Percentiles rank a stretch among this genome's conserved stretches.
These are phyloP conservation scores for Diaporthe ilicicola DNA, from an alignment of 2,329 filamentous ascomycete species.

Conservation along the genomic window DNA sequence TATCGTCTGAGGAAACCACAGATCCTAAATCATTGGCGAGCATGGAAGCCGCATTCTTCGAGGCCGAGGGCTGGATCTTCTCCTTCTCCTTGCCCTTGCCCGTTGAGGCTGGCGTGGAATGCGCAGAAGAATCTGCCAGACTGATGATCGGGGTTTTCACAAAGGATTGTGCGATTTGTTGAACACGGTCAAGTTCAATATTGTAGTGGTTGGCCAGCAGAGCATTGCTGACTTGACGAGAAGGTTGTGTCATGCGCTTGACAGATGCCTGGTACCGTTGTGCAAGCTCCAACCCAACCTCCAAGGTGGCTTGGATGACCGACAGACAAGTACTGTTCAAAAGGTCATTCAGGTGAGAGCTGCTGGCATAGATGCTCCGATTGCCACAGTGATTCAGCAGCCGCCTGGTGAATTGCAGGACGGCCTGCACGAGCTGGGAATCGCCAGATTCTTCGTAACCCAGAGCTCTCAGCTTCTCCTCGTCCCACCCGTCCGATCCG, in stretches of 20 bases:
- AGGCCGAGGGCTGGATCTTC: conserved; percentile 56
- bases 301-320: conserved; percentile 80
- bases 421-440: conserved; percentile 77
- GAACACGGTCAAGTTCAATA: conserved; percentile 80
- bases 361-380: conserved; percentile 94
- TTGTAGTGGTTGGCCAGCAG: conserved; percentile 87
- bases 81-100: conserved; percentile 88
- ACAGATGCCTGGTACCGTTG: conserved; percentile 92
- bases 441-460: conserved; percentile 82
- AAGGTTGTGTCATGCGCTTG: conserved; percentile 74
- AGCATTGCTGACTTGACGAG: conserved; percentile 73
- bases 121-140: conserved; percentile 57
- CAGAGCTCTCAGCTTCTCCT: conserved; percentile 59
- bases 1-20: conserved; percentile 68
- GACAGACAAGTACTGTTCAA: conserved; percentile 86
- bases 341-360: conserved; percentile 85
- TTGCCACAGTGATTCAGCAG: conserved; percentile 96
- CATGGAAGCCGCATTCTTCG: conserved; percentile 64
- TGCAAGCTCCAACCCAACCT: conserved; percentile 84
- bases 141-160: conserved; percentile 71
- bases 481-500: conserved; percentile 57
- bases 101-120: conserved; percentile 63
- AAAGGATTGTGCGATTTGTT: conserved; percentile 85
- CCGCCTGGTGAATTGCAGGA: conserved; percentile 86
- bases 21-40: conserved; percentile 87